Evolutionary conservation across 2,329 filamentous ascomycete species (phyloP), one percentile per base, ranked within the genome.

Genomic region (Trichoderma aggressivum): DNA sequence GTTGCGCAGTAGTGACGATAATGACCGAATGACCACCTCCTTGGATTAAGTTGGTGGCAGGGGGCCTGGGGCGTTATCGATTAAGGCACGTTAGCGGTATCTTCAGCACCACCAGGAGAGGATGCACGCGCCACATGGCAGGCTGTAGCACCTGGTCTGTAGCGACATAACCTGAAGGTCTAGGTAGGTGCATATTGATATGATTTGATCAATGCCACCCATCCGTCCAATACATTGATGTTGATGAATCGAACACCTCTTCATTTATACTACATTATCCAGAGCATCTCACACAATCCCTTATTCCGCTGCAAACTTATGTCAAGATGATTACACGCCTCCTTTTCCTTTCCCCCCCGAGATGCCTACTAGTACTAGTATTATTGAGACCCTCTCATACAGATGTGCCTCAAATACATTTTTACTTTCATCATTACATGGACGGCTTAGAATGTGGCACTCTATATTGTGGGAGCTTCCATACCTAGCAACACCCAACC

Each of bases 11-110:
- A 34, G 60, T 67, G 63, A 62, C 43, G 43, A 62, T 58, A 70
- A 56, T 71, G 70, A 64, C 56, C 70, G 63, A 67, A 65, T 71
- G 70, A 71, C 60, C 70, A 61, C 50, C 60, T 63, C 67, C 56
- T 58, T 63, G 60, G 32, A 30, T 28, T 34, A 36, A 55, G 24
- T 47, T 61, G n/a, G 58, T 30, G 59, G 67, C 30, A 60, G 67
- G 59, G 39, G 39, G 66, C 55, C 55, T 32, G 32, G 66, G 39
- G 43, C 34, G 67, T 61, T 69, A 69, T 69, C 66, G 66, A 69
- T 69, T 60, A 61, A 53, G 39, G 56, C 24, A 43, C 26, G n/a
- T 67, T 67, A 43, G 55, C 39, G 32, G 39, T 43, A 12, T 61
- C 56, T 28, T 32, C 56, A 69, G 65, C 64, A 47, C 64, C 34